These are phyloP conservation scores for Zoysia japonica DNA, from an alignment of 176 grass and related monocot genomes.

Conservation along the genomic window DNA sequence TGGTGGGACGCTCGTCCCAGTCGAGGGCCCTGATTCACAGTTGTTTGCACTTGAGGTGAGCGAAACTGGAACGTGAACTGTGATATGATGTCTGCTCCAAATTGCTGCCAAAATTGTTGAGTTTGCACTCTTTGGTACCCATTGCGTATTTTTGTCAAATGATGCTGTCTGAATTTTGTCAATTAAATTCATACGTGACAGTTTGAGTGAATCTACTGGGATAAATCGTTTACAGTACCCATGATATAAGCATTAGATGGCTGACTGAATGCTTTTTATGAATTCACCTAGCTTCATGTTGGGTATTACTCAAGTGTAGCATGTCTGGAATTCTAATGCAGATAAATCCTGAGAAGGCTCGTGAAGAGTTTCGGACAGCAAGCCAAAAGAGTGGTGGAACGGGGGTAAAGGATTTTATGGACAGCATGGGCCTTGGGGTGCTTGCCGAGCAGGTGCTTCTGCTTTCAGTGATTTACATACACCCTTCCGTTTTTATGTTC, in stretches of 20 bases:
- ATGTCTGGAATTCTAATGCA: slow-evolving; percentile 34
- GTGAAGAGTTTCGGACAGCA: slow-evolving; percentile 76
- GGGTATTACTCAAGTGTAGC: background rate
- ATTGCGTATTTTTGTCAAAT: background rate
- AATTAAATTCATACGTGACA: background rate
- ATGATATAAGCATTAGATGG: background rate
- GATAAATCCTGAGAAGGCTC: slow-evolving; percentile 94
- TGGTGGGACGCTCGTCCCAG: slow-evolving; percentile 66
- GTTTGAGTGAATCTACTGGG: background rate
- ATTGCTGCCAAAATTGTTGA: background rate
- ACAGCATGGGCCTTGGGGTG: slow-evolving; percentile 87
- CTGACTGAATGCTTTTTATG: background rate
- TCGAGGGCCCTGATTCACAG: slow-evolving; percentile 73
- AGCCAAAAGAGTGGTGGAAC: slow-evolving; percentile 77
- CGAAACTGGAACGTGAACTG: slow-evolving; percentile 1
- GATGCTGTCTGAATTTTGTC: background rate
- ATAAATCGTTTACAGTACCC: background rate
- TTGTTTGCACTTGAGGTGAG: slow-evolving; percentile 90
- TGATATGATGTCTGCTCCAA: background rate
- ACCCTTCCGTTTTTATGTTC: background rate
- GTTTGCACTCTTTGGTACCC: background rate
- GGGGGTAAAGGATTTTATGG: slow-evolving; percentile 97
- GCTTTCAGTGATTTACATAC: slow-evolving; percentile 1
- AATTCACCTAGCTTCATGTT: background rate
- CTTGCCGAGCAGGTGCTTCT: slow-evolving; percentile 79